Evolutionary conservation across 768 basidiomycete genomes (phyloP), one percentile per base, ranked within the genome.

Genomic region (Mycena amicta): DNA sequence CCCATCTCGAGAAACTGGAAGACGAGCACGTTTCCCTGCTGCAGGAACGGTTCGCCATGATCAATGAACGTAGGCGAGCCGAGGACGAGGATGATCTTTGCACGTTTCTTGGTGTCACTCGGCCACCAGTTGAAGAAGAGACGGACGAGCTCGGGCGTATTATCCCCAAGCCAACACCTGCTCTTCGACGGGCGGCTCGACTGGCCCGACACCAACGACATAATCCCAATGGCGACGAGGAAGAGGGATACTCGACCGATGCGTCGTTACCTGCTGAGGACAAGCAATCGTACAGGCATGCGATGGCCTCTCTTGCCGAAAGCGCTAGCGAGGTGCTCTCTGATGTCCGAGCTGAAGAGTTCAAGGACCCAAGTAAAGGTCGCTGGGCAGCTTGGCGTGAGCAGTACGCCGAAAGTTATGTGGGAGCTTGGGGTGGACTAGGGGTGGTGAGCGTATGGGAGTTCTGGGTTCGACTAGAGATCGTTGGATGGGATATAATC

Each of bases 171-270:
- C 75, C 78, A 4, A 82, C 82, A 41, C 72, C 83, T 28, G 70
- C 76, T 5, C 71, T 72, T 20, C 81, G 93, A 40, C 79, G 83
- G 4, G 67, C 77, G 29, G 87, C 83, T 4, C 86, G 94, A 39
- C 66, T 73, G 3, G 72, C 77, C 20, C 85, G 94, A 15, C 66
- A 75, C 30, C 70, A 70, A 28, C 83, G 87, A 31, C 73, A 65
- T 29, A 63, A 71, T 37, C 70, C 63, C 26, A 68, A 58, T 33
- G 55, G 54, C n/a, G 37, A 74, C 51, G 75, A 75, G 12, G 89
- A 94, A 63, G 92, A 94, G 71, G 95, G 93, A 0, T 93, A 86
- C 64, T 95, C 93, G 16, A 96, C 95, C 0, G 95, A 96, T 67
- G 83, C 88, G 0, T 85, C 86, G 3, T 75, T 96, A 3, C 75